A percentile compares a stretch with the other conserved stretches of the same genome.
Conservation (phyloP, 768 basidiomycete genomes). For the Tylopilus felleus region DNA sequence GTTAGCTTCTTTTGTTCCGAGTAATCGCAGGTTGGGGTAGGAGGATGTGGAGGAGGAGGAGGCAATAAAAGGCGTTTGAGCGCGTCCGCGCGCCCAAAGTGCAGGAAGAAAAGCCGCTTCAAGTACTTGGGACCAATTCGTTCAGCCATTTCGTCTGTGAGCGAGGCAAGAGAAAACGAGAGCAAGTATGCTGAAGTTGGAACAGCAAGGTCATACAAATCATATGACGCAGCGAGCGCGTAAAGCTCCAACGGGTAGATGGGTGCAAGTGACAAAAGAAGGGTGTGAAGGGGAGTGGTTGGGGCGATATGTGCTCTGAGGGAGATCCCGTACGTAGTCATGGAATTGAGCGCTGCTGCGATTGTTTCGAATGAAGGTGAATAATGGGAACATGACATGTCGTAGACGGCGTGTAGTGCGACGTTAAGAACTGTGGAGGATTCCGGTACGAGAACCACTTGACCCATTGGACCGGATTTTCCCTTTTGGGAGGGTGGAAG, state of each 20-base stretch:
- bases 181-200: slow-evolving; percentile 72
- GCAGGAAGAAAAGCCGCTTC: slow-evolving; percentile 79
- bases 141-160: slow-evolving; percentile 68
- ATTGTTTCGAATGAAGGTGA: slow-evolving; percentile 63
- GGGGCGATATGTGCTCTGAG: slow-evolving; percentile 46
- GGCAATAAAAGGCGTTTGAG: slow-evolving; percentile 74
- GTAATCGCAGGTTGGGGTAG: slow-evolving; percentile 65
- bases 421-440: slow-evolving; percentile 64
- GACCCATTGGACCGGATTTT: slow-evolving; percentile 41
- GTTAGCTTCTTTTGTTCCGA: slow-evolving; percentile 75
- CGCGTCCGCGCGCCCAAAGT: slow-evolving; percentile 79
- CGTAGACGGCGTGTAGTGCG: slow-evolving; percentile 68
- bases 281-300: slow-evolving; percentile 52
- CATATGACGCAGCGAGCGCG: slow-evolving; percentile 61
- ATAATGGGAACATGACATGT: slow-evolving; percentile 71
- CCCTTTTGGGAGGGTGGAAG: slow-evolving; percentile 44
- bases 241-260: slow-evolving; percentile 69
- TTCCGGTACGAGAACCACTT: slow-evolving; percentile 60
- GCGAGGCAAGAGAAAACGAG: slow-evolving; percentile 59
- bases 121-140: slow-evolving; percentile 74
- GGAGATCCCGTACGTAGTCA: slow-evolving; percentile 59
- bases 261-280: slow-evolving; percentile 67
- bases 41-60: slow-evolving; percentile 74
- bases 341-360: slow-evolving; percentile 49
- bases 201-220: slow-evolving; percentile 72